phyloP scores from a whole-genome alignment of 768 basidiomycete species.

The Inosperma sp. region DNA sequence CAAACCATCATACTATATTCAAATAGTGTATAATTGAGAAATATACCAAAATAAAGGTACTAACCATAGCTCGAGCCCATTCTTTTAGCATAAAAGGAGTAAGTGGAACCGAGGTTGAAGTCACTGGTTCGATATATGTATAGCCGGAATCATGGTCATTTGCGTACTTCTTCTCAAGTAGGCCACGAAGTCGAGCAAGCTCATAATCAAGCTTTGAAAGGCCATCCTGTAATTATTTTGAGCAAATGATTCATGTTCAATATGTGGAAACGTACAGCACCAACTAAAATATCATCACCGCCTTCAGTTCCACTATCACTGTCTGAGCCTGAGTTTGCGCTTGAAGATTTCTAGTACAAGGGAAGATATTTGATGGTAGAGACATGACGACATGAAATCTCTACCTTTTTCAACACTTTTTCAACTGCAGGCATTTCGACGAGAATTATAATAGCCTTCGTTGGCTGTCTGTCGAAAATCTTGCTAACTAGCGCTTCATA shows the following conservation, averaged over 20 bases:
- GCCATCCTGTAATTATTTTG: conserved; percentile 2
- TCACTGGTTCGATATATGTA: conserved; percentile 8
- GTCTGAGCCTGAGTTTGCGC: neutral
- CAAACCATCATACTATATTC: neutral
- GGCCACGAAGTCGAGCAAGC: conserved; percentile 10
- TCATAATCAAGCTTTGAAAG: conserved; percentile 11
- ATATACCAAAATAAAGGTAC: neutral
- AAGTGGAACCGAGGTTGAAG: conserved; percentile 1
- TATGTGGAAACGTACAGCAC: neutral
- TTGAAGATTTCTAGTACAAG: neutral
- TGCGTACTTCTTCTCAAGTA: conserved; percentile 13
- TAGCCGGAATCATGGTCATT: conserved; percentile 15
- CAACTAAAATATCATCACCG: neutral
- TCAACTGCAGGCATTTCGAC: neutral
- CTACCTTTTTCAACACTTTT: neutral
- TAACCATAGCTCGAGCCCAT: conserved; percentile 14
- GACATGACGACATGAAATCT: too few species aligned
- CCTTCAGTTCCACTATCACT: neutral
- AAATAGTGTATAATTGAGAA: too few species aligned
- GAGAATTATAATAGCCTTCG: neutral
- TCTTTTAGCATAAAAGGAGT: conserved; percentile 18
- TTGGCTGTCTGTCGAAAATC: neutral
- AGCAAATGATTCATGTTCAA: neutral
- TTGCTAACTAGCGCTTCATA: neutral
- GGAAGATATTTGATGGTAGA: neutral